phyloP scores from a whole-genome alignment of 441 rosid genomes.

The Erodium moschatum region DNA sequence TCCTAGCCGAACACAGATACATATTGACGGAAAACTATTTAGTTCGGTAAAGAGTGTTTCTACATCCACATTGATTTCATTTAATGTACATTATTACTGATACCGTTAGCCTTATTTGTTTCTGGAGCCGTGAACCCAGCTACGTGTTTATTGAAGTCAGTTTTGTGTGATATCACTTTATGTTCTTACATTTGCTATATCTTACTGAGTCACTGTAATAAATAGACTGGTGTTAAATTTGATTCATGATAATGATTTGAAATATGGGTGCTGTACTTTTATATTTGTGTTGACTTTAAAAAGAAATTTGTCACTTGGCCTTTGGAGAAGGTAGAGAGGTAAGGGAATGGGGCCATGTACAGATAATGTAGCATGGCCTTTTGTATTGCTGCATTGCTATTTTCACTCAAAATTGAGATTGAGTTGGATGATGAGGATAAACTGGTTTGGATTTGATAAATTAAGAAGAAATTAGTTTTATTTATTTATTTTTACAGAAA shows the following conservation, averaged over 20 bases:
- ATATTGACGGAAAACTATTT: neutral
- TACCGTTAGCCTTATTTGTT: neutral
- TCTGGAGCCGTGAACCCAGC: neutral
- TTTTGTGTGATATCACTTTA: neutral
- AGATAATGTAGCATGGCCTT: neutral
- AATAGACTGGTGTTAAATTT: neutral
- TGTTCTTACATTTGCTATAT: neutral
- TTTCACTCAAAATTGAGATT: too few species aligned
- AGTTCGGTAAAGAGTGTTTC: neutral
- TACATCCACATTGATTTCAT: neutral
- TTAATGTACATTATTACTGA: neutral
- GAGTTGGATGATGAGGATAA: too few species aligned
- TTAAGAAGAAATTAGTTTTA: too few species aligned
- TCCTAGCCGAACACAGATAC: conserved; percentile 3
- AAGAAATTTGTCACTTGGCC: neutral
- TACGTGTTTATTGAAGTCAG: neutral
- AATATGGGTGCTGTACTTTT: neutral
- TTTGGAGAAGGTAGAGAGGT: neutral
- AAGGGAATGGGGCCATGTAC: neutral
- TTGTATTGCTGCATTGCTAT: too few species aligned
- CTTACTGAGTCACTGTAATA: neutral
- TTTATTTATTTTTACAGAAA: too few species aligned
- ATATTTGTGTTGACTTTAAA: too few species aligned
- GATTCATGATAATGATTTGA: neutral
- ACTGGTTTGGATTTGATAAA: too few species aligned